Conservation (phyloP, 2,329 filamentous ascomycete genomes). For the Cladosporium oxysporum region DNA sequence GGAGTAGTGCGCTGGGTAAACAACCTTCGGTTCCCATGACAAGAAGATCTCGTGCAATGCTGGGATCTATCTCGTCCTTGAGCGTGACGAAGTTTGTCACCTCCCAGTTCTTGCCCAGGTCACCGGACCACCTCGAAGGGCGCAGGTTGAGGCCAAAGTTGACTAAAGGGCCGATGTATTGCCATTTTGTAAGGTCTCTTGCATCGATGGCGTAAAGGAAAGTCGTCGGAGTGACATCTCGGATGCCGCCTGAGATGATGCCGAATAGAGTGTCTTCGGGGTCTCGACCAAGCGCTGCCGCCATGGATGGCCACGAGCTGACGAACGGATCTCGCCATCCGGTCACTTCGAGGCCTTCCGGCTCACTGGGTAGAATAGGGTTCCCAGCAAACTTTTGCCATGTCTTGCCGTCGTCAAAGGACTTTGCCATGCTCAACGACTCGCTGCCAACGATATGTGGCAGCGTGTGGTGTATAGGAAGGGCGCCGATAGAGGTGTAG, state of each 20-base stretch:
- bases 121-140: constrained; percentile 50
- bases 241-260: constrained; percentile 52
- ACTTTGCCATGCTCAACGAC: constrained; percentile 42
- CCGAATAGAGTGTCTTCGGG: constrained; percentile 43
- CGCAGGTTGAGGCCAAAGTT: constrained; percentile 44
- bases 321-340: constrained; percentile 48
- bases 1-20: constrained; percentile 24
- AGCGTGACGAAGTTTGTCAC: constrained; percentile 51
- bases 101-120: constrained; percentile 56
- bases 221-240: constrained; percentile 44
- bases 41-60: constrained; percentile 42
- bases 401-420: constrained; percentile 40
- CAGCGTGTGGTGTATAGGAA: constrained; percentile 45
- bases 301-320: constrained; percentile 35
- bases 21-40: constrained; percentile 52
- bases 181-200: constrained; percentile 46
- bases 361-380: constrained; percentile 42
- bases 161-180: constrained; percentile 47
- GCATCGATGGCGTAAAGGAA: constrained; percentile 51
- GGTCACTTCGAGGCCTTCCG: constrained; percentile 39
- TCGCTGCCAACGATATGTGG: constrained; percentile 42
- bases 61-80: constrained; percentile 33
- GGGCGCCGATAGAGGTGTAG: constrained; percentile 44
- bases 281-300: constrained; percentile 22
- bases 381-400: constrained; percentile 42